These are phyloP conservation scores for Verticillium albo-atrum DNA, from an alignment of 2,329 filamentous ascomycete genomes.

Conservation along the genomic window DNA sequence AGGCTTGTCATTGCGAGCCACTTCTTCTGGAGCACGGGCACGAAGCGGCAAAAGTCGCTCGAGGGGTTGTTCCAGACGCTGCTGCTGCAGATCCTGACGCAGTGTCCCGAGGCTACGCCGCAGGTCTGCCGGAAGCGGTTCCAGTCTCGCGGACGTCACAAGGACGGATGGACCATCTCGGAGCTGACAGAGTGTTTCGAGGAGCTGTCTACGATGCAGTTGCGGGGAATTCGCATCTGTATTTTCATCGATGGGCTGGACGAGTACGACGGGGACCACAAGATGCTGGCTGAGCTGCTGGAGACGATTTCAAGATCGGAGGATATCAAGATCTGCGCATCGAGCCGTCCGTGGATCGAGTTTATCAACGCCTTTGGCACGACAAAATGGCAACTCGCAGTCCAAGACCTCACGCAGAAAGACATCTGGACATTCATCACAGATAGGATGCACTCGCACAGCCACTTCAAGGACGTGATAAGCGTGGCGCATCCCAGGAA, in stretches of 20 bases:
- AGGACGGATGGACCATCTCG: background rate
- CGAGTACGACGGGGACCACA: slow-evolving; percentile 26
- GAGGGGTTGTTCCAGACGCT: slow-evolving; percentile 28
- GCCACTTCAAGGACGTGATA: background rate
- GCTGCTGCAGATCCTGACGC: slow-evolving; percentile 7
- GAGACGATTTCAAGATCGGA: background rate
- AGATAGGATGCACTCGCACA: background rate
- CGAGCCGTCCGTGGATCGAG: slow-evolving; percentile 24
- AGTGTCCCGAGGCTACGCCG: background rate
- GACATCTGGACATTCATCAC: slow-evolving; percentile 21
- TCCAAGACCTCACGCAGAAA: slow-evolving; percentile 5
- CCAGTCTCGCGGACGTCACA: background rate
- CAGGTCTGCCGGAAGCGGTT: background rate
- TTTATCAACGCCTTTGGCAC: slow-evolving; percentile 19
- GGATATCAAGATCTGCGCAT: slow-evolving; percentile 25
- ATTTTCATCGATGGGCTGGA: slow-evolving; percentile 27
- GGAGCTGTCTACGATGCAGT: background rate
- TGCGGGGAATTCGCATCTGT: slow-evolving; percentile 1
- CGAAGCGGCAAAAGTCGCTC: slow-evolving; percentile 31
- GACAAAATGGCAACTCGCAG: background rate
- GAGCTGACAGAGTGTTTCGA: background rate
- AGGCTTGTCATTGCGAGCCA: slow-evolving; percentile 26
- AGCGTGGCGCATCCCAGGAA: background rate
- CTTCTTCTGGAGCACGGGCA: slow-evolving; percentile 37
- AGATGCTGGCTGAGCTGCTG: slow-evolving; percentile 19